Conservation (phyloP, 768 basidiomycete genomes). For the Mycena indigotica region DNA sequence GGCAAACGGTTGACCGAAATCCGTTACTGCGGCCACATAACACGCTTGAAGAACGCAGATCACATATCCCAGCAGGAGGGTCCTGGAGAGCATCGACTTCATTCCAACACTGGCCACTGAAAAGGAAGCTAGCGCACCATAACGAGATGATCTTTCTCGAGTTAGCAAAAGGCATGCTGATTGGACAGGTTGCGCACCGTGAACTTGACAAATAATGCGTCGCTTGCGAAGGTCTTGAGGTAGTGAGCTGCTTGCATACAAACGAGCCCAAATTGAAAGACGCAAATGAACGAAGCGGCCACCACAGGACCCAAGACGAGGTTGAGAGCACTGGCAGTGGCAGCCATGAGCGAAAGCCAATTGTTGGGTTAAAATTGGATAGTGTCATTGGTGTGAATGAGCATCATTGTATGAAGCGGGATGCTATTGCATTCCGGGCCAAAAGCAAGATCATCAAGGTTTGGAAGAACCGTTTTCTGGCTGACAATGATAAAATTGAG, state of each 20-base stretch:
- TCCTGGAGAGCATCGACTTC: too few species aligned
- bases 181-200: slow-evolving; percentile 6
- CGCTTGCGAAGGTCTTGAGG: slow-evolving; percentile 14
- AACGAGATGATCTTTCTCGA: too few species aligned
- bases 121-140: too few species aligned
- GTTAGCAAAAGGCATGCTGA: too few species aligned
- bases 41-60: neutral
- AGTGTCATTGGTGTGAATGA: too few species aligned
- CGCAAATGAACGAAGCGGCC: slow-evolving; percentile 8
- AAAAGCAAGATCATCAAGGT: too few species aligned
- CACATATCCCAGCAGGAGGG: neutral
- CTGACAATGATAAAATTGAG: too few species aligned
- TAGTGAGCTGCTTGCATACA: slow-evolving; percentile 19
- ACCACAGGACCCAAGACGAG: slow-evolving; percentile 11
- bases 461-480: too few species aligned
- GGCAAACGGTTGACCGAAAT: neutral
- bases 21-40: neutral
- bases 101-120: too few species aligned
- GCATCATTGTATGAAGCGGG: too few species aligned
- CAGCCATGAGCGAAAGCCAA: neutral
- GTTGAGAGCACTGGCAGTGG: neutral
- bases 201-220: slow-evolving; percentile 7
- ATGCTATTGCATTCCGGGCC: too few species aligned
- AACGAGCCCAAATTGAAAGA: slow-evolving; percentile 15
- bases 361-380: too few species aligned